Conservation (phyloP, 1,139 yeast species). For the Pneumocystis sp. region DNA sequence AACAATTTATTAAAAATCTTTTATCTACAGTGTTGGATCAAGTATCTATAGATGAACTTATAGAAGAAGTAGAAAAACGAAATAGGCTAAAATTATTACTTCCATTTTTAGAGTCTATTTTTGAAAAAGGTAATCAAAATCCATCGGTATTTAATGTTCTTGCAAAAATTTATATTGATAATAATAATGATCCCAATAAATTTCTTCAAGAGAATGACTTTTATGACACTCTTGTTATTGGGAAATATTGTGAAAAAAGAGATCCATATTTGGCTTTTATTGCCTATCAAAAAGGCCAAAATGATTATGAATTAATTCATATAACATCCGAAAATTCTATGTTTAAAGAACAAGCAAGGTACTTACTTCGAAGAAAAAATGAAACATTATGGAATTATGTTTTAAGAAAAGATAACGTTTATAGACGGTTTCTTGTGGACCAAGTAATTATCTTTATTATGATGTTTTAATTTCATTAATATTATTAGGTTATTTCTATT, state of each 20-base stretch:
- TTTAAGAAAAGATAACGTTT: constrained; percentile 56
- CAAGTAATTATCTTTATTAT: constrained; percentile 27
- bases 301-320: constrained; percentile 73
- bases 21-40: constrained; percentile 81
- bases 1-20: constrained; percentile 64
- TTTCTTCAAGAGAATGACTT: constrained; percentile 79
- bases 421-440: constrained; percentile 81
- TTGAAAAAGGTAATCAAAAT: constrained; percentile 77
- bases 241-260: constrained; percentile 97
- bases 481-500: constrained; percentile 53
- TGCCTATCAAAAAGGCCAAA: constrained; percentile 88
- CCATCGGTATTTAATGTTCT: constrained; percentile 86
- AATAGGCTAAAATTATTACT: constrained; percentile 79
- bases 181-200: constrained; percentile 93
- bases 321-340: constrained; percentile 93
- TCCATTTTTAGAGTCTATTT: constrained; percentile 83
- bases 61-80: constrained; percentile 89
- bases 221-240: constrained; percentile 86
- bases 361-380: constrained; percentile 74
- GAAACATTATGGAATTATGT: constrained; percentile 69
- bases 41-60: constrained; percentile 81
- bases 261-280: constrained; percentile 96
- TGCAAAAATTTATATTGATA: constrained; percentile 94
- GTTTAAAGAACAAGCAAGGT: constrained; percentile 98
- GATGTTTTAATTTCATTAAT: not conserved